A percentile compares a stretch with the other conserved stretches of the same genome.
Conservation (phyloP, 495 filamentous ascomycete species). For the Podospora bellae-mahoneyi region DNA sequence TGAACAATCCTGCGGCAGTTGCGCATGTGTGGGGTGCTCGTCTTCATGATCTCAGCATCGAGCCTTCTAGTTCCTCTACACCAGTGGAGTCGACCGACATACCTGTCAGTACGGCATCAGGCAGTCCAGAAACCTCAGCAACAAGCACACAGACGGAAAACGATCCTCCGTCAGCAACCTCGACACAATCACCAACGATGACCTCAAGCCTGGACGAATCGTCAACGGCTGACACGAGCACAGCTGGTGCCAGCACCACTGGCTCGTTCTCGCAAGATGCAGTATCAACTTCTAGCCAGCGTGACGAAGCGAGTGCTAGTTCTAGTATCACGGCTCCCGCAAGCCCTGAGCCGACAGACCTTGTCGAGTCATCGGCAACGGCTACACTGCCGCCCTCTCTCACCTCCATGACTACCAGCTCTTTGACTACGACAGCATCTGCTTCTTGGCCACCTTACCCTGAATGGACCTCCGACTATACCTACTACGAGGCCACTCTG, state of each 20-base stretch:
- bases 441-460: neutral
- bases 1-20: neutral
- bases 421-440: neutral
- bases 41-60: neutral
- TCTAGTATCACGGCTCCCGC: neutral
- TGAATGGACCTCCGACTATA: conserved; percentile 5
- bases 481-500: neutral
- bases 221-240: neutral
- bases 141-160: neutral
- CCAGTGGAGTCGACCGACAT: neutral
- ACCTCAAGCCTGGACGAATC: neutral
- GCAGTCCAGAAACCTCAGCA: neutral
- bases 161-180: neutral
- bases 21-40: neutral
- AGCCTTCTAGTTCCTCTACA: neutral
- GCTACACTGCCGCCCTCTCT: neutral
- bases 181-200: neutral
- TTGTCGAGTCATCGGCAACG: neutral
- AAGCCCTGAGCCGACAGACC: neutral
- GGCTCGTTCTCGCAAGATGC: neutral
- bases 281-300: neutral
- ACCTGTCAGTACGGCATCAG: neutral
- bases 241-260: neutral
- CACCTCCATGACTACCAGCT: neutral
- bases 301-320: neutral